Evolutionary conservation across 2,329 filamentous ascomycete genomes (phyloP), one percentile per base, ranked within the genome.

Genomic region (Remersonia thermophila): DNA sequence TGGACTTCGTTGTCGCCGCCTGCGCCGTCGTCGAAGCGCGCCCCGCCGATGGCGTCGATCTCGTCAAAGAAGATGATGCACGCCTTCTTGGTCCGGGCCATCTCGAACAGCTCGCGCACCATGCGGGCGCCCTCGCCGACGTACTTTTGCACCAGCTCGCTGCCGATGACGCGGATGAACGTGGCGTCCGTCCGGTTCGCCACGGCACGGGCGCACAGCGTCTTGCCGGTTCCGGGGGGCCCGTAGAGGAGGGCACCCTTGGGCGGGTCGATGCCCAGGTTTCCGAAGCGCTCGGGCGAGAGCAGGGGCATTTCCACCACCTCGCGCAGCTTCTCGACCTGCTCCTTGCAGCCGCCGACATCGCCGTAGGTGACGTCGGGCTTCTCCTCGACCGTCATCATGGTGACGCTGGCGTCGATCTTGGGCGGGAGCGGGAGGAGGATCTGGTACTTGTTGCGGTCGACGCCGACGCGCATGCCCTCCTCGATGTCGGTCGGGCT

Each of bases 331-430:
- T 98, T 98, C 70, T 98, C 91, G 28, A 98, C 94, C 64, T 98
- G 91, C 63, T 98, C 91, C 65, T 98, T 98, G 74, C 87, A 96
- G 38, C 91, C 91, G 63, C 91, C 91, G 28, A 98, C 89, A 66
- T 98, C 91, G 51, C 91, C 91, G 53, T 98, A 98, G 44, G 91
- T 98, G 43, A 98, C 91, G 59, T 98, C 91, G 12, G 91, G 91
- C 70, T 98, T 98, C 66, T 98, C 91, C 67, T 98, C 91, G 46
- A 98, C 91, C 34, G 91, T 96, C 91, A 98, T 98, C 91, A 98
- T 98, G 27, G 91, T 98, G 48, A 98, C 91, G 50, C 84, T 94
- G 36, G 91, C 89, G 55, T 98, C 91, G 66, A 98, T 98, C 72
- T 96, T 98, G 26, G 91, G 91, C 30, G 91, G 91, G 37, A 98